Evolutionary conservation across 2,329 filamentous ascomycete species (phyloP), one percentile per base, ranked within the genome.

Genomic region (Phialocephala sp.): DNA sequence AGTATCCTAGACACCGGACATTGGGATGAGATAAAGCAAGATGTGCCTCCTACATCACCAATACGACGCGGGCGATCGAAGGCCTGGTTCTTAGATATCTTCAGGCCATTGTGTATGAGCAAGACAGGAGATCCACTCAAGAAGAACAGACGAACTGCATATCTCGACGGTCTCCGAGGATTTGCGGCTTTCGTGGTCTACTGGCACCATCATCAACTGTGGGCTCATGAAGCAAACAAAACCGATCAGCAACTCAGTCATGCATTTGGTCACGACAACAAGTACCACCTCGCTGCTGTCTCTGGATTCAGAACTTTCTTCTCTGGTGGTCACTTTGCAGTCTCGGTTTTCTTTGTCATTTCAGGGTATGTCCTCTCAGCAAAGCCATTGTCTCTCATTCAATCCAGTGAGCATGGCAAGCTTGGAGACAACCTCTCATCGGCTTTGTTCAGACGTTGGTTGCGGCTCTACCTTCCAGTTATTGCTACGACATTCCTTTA

Each of bases 221-320:
- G 72, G 71, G 72, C 78, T 12, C 81, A 80, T 58, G 61, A 66
- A 6, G n/a, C 32, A 36, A 57, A 41, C 20, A 12, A 41, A 9
- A 57, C 36, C 55, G 32, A 37, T 39, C 32, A 57, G 18, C 27
- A 24, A 1, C 52, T 67, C 9, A 55, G 22, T 4, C 66, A 64
- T 60, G 77, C 77, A 1, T 74, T 67, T 59, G 67, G 71, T 75
- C 64, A 76, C 76, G 68, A 73, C 68, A 45, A 73, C 69, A 45
- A 71, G 58, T 68, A 69, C 69, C 56, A 71, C 79, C 60, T 82
- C 79, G 72, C 74, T 77, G 27, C 81, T 62, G 79, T 91, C 4
- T 89, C 87, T 4, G 80, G 82, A 0, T 75, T 92, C 39, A 81
- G 89, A 35, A 79, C 80, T 41, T 82, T 91, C 70, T 88, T 90